Base-by-base conservation (phyloP, 352 stramenopile species). In the Phytopythium litorale region DNA sequence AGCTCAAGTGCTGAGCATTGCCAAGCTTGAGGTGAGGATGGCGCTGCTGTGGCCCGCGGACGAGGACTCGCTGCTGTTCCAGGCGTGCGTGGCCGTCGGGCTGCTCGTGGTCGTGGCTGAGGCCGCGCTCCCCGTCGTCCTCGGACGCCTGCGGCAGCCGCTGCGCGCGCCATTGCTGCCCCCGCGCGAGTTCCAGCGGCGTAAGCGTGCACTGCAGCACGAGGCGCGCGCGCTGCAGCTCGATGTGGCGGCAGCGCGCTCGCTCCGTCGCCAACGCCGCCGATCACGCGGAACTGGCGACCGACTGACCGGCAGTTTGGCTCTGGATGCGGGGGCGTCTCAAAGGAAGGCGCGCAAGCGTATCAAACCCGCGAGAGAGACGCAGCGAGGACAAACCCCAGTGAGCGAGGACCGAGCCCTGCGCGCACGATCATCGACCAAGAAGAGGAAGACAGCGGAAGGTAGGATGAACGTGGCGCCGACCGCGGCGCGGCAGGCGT, bases 141-240 rank as follows among this genome's bases (percentile, higher is more conserved):
- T 21, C 13, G 13, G 18, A 1, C 54, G 23, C 9, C 37, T 50
- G 7, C 9, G 7, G 11, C 4, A 23, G n/a, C 38, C 30, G 54
- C 37, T 48, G 35, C 54, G 33, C 21, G 54, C 54, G 37, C 54
- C 54, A 6, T n/a, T 59, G 37, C 54, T 59, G n/a, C 33, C 54
- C 8, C 4, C 35, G 33, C 54, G 37, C 35, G 37, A 50, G 37
- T 59, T 59, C 37, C 54, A n/a, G 33, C 35, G 25, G 19, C 54
- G 54, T 23, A 59, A 33, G 54, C 54, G 54, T 37, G 54, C 11
- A 15, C 37, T 59, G 7, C 12, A 49, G 35, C 54, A 43, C 3
- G 30, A 49, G 37, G 35, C 25, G 12, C 54, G 38, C 54, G 21
- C 32, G 0, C 3, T 50, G 4, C 35, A 37, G 54, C n/a, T 16